phyloP scores from a whole-genome alignment of 2,329 filamentous ascomycete species.

The Fusarium sp. region DNA sequence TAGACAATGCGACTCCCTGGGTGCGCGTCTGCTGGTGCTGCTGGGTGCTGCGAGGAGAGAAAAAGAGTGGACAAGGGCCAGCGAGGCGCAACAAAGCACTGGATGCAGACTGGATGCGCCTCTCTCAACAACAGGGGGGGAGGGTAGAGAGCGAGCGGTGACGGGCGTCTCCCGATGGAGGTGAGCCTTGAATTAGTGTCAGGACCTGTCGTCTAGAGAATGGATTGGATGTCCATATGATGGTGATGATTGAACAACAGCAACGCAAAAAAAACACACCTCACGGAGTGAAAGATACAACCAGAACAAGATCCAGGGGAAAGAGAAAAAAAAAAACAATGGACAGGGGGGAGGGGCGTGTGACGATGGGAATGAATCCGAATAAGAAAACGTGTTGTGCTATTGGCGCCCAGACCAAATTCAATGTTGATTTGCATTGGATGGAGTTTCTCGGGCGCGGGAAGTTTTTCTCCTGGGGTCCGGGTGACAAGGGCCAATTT shows the following conservation, averaged over 20 bases:
- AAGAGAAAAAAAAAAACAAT: slow-evolving; percentile 5
- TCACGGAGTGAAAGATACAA: not conserved
- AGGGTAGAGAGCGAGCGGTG: slow-evolving; percentile 11
- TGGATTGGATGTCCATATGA: not conserved
- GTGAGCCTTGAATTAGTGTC: not conserved
- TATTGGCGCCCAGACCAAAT: slow-evolving; percentile 32
- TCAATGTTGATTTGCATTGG: not conserved
- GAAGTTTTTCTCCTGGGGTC: slow-evolving; percentile 16
- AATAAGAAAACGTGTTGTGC: slow-evolving; percentile 47
- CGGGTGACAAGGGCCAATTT: slow-evolving; percentile 21
- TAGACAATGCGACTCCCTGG: not conserved
- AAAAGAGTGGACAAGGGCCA: slow-evolving; percentile 6
- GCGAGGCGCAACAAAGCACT: not conserved
- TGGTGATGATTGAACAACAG: not conserved
- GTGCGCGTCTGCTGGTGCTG: not conserved
- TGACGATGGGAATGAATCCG: slow-evolving; percentile 29
- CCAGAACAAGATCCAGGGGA: not conserved
- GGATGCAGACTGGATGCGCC: not conserved
- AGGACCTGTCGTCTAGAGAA: slow-evolving; percentile 6
- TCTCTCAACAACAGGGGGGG: not conserved
- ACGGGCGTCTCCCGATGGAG: slow-evolving; percentile 16
- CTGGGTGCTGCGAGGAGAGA: not conserved
- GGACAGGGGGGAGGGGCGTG: slow-evolving; percentile 23
- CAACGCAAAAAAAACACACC: not conserved
- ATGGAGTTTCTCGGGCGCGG: slow-evolving; percentile 6